Base-by-base conservation (phyloP, 495 filamentous ascomycete genomes). In the Penicillium subrubescens region DNA sequence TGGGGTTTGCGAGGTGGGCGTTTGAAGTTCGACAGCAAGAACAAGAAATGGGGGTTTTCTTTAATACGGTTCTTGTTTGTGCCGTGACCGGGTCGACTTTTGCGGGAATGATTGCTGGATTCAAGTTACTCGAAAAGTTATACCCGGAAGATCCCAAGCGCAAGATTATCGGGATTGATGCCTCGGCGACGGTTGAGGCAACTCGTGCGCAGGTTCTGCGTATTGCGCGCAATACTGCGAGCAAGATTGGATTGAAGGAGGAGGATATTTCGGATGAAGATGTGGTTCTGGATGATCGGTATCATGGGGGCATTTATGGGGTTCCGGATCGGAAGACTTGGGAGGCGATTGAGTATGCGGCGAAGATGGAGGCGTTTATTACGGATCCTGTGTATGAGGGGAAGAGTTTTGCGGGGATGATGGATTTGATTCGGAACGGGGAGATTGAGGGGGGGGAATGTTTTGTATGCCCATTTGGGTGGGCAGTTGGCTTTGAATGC, bases 371-470 rank as follows among this genome's bases (percentile, higher is more conserved):
- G 75, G 87, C 81, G 0, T 87, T 89, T 60, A 87, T 90, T 55
- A 89, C 87, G 10, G 87, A 90, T 69, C 87, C 87, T 0, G 88
- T 90, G 2, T 89, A 90, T 66, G 85, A 88, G 71, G 87, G 88
- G 0, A 90, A 89, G 79, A 88, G 83, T 61, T 71, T 90, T 64
- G 86, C 87, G 2, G 87, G 87, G 0, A 83, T 90, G 84, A 79
- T 89, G 71, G 84, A 86, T 67, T 71, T 89, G 81, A 82, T 89
- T n/a, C 75, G 74, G 34, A 79, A 76, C 48, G 86, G 81, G 6
- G 84, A 86, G 65, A 84, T 90, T 50, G 68, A 72, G 8, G 86
- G 81, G 0, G 0, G 82, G 78, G 43, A 89, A 86, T 73, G 81
- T 88, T 19, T 61, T 90, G 62, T 90, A 87, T 78, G 87, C 85